Evolutionary conservation across 2,329 filamentous ascomycete species (phyloP).

Genomic region (Colletotrichum lupini): DNA sequence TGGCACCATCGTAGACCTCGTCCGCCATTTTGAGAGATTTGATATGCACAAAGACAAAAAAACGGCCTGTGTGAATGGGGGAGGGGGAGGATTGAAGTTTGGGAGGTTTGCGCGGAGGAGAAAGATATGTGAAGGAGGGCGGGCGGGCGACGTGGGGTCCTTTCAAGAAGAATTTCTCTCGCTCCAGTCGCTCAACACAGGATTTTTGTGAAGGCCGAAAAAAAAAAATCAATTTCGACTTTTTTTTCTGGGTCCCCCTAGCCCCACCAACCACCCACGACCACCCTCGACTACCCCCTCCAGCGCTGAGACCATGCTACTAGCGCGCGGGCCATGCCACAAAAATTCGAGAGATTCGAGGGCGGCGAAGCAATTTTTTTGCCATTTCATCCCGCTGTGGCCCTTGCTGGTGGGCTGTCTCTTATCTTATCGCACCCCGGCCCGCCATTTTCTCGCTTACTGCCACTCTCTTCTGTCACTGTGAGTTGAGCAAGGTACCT

Average conservation of each 20-base stretch:
- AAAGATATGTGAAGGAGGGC: slow-evolving; percentile 33
- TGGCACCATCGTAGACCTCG: slow-evolving; percentile 99
- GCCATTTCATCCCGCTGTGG: slow-evolving; percentile 19
- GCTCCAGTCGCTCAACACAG: slow-evolving; percentile 25
- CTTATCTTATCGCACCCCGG: slow-evolving; percentile 33
- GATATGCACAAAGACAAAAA: slow-evolving; percentile 36
- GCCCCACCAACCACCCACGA: slow-evolving; percentile 25
- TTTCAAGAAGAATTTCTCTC: slow-evolving; percentile 37
- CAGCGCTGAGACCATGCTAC: slow-evolving; percentile 23
- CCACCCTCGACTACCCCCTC: slow-evolving; percentile 6
- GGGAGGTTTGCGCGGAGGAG: slow-evolving; percentile 34
- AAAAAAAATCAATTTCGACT: slow-evolving; percentile 38
- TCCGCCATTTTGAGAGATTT: slow-evolving; percentile 81
- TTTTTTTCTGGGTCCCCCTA: slow-evolving; percentile 34
- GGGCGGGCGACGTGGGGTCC: slow-evolving; percentile 35
- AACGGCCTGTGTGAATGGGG: slow-evolving; percentile 37
- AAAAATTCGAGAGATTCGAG: slow-evolving; percentile 27
- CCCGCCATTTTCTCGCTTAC: slow-evolving; percentile 14
- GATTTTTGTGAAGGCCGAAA: slow-evolving; percentile 34
- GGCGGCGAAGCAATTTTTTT: slow-evolving; percentile 30
- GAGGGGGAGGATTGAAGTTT: slow-evolving; percentile 37
- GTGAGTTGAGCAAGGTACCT: too few relatives aligned
- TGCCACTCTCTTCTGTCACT: neutral
- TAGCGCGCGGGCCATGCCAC: slow-evolving; percentile 19
- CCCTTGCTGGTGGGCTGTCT: slow-evolving; percentile 15